Evolutionary conservation across 805 yeast genomes (phyloP), one percentile per base, ranked within the genome.

Genomic region (Jamesozyma rosinii): DNA sequence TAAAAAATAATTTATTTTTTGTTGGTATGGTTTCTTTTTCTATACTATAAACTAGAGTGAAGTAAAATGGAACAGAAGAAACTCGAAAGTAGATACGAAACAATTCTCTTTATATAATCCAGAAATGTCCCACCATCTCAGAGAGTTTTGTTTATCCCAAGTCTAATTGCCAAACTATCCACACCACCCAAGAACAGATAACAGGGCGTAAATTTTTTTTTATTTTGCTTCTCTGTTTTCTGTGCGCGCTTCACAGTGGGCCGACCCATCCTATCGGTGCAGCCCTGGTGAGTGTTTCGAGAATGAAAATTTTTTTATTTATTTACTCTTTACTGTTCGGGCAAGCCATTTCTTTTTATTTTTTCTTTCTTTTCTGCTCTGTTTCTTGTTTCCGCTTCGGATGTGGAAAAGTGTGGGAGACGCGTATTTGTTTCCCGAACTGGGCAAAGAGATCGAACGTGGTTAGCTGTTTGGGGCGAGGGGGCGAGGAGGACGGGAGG

Each of bases 11-110:
- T 20, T 15, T 24, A 41, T 15, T 10, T 44, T 44, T 26, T 11
- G n/a, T 20, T 39, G 15, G 30, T 39, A 24, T 40, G 37, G 33
- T 32, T 36, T 26, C n/a, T n/a, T n/a, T n/a, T 22, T 40, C 32
- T 31, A 36, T n/a, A 22, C 19, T 14, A 17, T 20, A 5, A 8
- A n/a, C n/a, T n/a, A n/a, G n/a, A 20, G 20, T 15, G 27, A 31
- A 36, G 5, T 17, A 15, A 39, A 33, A 19, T 22, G 15, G 44
- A 66, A 45, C 42, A 32, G 40, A n/a, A 32, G 44, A 36, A 10
- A 36, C 6, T 8, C n/a, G 11, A 22, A 34, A 29, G 13, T 27
- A 32, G n/a, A 18, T 18, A 19, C 14, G 14, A 35, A 33, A n/a
- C 18, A 8, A 5, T 15, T 17, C 13, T 33, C 35, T 19, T 33